These are phyloP conservation scores for Trypanosoma brucei DNA, from an alignment of 208 protist species.

Conservation along the genomic window DNA sequence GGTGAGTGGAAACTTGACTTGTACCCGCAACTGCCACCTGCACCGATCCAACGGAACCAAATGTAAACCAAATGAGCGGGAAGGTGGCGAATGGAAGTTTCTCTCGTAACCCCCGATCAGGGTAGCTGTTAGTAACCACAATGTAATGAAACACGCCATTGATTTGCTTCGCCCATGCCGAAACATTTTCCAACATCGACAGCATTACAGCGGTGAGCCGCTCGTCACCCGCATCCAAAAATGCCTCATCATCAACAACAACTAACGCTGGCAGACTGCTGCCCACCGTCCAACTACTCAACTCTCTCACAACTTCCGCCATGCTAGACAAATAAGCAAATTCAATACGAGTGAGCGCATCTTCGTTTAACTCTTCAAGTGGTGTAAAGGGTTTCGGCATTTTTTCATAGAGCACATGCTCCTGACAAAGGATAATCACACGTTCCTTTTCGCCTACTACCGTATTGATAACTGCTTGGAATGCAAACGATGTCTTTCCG, in stretches of 20 bases:
- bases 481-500: slow-evolving; percentile 66
- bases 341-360: slow-evolving; percentile 42
- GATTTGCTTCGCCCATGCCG: slow-evolving; percentile 25
- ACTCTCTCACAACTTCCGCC: slow-evolving; percentile 26
- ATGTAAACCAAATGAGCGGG: slow-evolving; percentile 38
- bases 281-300: slow-evolving; percentile 17
- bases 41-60: slow-evolving; percentile 37
- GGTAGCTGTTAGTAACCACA: slow-evolving; percentile 37
- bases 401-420: slow-evolving; percentile 42
- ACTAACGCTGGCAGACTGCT: slow-evolving; percentile 33
- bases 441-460: slow-evolving; percentile 17
- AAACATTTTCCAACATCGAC: slow-evolving; percentile 33
- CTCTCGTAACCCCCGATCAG: slow-evolving; percentile 7
- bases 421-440: slow-evolving; percentile 49
- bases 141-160: slow-evolving; percentile 31
- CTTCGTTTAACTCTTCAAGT: slow-evolving; percentile 28
- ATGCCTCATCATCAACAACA: slow-evolving; percentile 56
- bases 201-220: slow-evolving; percentile 8
- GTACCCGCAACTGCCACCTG: neutral
- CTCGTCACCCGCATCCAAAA: slow-evolving; percentile 21
- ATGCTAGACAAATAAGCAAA: slow-evolving; percentile 50
- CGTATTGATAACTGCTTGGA: slow-evolving; percentile 57
- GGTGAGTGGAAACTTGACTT: no score
- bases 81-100: slow-evolving; percentile 45
- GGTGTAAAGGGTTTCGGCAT: slow-evolving; percentile 58